Base-by-base conservation (phyloP, 2,329 filamentous ascomycete genomes). In the Calcarisporium arbuscula region DNA sequence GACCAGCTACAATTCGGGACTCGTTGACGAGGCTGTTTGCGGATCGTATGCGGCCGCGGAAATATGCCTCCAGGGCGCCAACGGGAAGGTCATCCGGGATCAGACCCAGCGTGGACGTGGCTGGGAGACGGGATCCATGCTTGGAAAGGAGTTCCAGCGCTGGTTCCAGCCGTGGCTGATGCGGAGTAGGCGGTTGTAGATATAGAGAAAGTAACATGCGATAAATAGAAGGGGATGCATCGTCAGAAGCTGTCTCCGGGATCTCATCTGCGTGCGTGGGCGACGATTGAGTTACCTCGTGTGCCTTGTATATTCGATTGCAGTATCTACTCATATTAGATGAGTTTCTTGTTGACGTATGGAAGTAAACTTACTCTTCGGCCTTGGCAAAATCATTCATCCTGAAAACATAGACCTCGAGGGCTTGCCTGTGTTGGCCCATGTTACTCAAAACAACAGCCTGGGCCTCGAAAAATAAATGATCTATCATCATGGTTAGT, bases 361-460 rank as follows among this genome's bases (percentile, higher is more conserved):
- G 21, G 6, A 12, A n/a, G n/a, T n/a, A n/a, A n/a, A 68, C 79
- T 42, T 65, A 95, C 82, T 95, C 87, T 72, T 98, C 92, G 20
- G 92, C 92, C 60, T 95, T 96, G 10, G 65, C 67, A 43, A 85
- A 90, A 56, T 95, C 82, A 46, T 84, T 68, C 57, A 98, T 76
- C 57, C 90, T 92, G 63, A 95, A 98, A 19, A 96, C 90, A 56
- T 95, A 98, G 34, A 98, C 95, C 54, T 92, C 84, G n/a, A 98
- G 66, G 0, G 92, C 92, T 60, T 96, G 88, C 54, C 87, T 89
- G 62, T 98, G 89, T 49, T 90, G 83, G 6, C 86, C 87, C 85
- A 96, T 95, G 48, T 92, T 94, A 59, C 86, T 88, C 25, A 96
- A 75, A 15, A 96, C 81, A 28, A 96, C 82, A 6, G 92, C 92